Percentiles rank a stretch among this genome's conserved stretches.
phyloP scores from a whole-genome alignment of 176 grass and related monocot species.

The Areca catechu region DNA sequence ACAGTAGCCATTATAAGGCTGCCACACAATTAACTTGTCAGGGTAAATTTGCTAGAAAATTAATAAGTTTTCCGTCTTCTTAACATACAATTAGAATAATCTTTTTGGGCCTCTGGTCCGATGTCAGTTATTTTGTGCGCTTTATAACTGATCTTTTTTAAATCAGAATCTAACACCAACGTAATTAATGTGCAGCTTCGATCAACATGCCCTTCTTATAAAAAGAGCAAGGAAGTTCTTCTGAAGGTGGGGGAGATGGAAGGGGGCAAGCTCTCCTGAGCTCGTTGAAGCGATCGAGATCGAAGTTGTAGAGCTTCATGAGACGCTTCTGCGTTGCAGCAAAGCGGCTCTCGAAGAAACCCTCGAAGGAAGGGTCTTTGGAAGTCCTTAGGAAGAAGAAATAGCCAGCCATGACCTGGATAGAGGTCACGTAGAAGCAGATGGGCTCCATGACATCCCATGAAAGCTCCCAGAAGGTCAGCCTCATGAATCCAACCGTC shows the following conservation, averaged over 20 bases:
- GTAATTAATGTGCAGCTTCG: no score
- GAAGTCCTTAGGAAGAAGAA: conserved; percentile 83
- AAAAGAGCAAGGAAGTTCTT: no score
- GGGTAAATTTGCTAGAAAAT: no score
- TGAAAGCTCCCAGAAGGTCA: conserved; percentile 95
- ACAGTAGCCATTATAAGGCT: no score
- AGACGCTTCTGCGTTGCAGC: conserved; percentile 47
- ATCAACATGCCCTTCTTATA: no score
- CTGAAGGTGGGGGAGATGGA: not conserved
- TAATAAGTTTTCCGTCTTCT: no score
- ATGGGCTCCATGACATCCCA: conserved; percentile 99
- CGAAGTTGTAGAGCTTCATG: conserved; percentile 38
- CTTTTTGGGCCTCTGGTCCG: no score
- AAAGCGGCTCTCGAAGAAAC: conserved; percentile 74
- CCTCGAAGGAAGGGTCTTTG: conserved; percentile 82
- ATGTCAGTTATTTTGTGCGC: no score
- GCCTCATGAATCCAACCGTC: conserved; percentile 71
- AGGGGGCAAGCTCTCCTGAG: conserved; percentile 42
- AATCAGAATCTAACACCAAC: no score
- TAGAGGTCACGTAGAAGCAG: conserved; percentile 83
- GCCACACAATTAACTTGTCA: no score
- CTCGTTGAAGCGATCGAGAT: conserved; percentile 42
- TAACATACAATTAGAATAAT: no score
- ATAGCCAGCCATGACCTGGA: conserved; percentile 87
- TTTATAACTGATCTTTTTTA: no score